Base-by-base conservation (phyloP, 2,329 filamentous ascomycete species). In the Cordyceps tenuipes region DNA sequence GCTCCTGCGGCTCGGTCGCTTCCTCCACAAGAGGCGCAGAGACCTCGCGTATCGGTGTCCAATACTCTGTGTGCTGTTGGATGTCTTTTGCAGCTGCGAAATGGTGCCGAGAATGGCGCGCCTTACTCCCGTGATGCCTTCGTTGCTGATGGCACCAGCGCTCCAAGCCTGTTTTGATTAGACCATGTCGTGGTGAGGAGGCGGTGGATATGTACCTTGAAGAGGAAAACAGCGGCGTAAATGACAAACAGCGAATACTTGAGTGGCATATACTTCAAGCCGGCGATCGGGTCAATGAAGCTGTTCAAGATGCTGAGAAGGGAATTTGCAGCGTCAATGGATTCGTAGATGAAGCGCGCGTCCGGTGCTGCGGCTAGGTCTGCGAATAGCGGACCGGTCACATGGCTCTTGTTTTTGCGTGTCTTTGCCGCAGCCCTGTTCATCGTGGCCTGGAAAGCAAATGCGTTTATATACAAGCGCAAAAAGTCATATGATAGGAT, bases 401-500 rank as follows among this genome's bases (percentile, higher is more conserved):
- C 68, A 67, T 54, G 69, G 64, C 44, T 68, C 65, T 63, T 75
- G 67, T 21, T 68, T 68, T 65, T 74, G 74, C 61, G 67, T 69
- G 12, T 65, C 64, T 44, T 65, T 60, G 8, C 68, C 51, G 5
- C 64, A 73, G 71, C 59, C 71, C 80, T 67, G 78, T 81, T 65
- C 72, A 83, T 54, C 82, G 85, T 88, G 3, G 87, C 87, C 68
- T 90, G 87, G 64, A 90, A 90, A 1, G 87, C 87, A 67, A 90
- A 90, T 0, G 87, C 87, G 61, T 89, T 89, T 54, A 87, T 88
- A 69, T 90, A 90, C 0, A 90, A 77, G 7, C 87, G 80, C 1
- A 90, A 73, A 66, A 89, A 90, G 65, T 90, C 86, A 66, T 89
- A 89, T 0, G 86, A 88, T 66, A 90, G 78, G 26, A 88, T 76